Conservation (phyloP, 2,329 filamentous ascomycete genomes). For the Drechslera avenae region DNA sequence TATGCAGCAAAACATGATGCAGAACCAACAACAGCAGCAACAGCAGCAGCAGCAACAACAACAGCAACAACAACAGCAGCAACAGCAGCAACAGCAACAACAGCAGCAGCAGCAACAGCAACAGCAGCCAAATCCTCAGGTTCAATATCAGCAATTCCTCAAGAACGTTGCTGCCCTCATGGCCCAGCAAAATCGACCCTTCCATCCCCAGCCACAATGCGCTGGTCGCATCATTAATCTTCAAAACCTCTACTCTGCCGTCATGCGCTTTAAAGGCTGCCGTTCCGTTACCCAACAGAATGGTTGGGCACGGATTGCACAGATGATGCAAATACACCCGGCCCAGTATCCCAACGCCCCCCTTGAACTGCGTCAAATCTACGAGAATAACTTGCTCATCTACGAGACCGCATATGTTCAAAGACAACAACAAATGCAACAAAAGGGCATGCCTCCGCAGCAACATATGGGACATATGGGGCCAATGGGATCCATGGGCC, state of each 20-base stretch:
- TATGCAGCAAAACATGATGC: conserved; percentile 43
- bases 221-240: conserved; percentile 76
- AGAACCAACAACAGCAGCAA: conserved; percentile 23
- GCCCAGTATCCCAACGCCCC: conserved; percentile 64
- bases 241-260: conserved; percentile 75
- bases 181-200: conserved; percentile 70
- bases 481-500: conserved; percentile 25
- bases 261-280: conserved; percentile 78
- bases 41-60: conserved; percentile 31
- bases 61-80: conserved; percentile 25
- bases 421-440: conserved; percentile 55
- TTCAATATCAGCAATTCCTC: conserved; percentile 54
- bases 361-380: conserved; percentile 71
- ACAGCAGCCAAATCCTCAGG: conserved; percentile 14
- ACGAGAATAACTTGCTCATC: conserved; percentile 73
- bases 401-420: conserved; percentile 74
- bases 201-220: conserved; percentile 76
- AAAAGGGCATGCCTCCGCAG: conserved; percentile 43
- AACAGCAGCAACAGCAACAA: conserved; percentile 40
- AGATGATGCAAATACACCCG: conserved; percentile 52
- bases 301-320: conserved; percentile 74
- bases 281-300: conserved; percentile 72
- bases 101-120: conserved; percentile 39
- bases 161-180: conserved; percentile 80
- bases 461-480: conserved; percentile 28